Conservation (phyloP, 2,329 filamentous ascomycete species). For the Immersiporthe knoxdaviesiana region DNA sequence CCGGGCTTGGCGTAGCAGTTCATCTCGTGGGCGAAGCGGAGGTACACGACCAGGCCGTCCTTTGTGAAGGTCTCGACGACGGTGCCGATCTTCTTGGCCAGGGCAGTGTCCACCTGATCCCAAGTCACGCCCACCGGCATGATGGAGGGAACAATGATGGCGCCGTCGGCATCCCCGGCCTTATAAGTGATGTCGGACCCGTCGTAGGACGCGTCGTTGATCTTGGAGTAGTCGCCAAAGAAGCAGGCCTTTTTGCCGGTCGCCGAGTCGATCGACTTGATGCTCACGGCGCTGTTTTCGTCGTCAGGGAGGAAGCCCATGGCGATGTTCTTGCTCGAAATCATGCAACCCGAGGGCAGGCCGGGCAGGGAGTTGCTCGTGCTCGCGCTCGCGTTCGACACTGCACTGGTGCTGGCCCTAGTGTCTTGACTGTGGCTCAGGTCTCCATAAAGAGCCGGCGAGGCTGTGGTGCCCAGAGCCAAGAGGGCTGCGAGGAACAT, state of each 20-base stretch:
- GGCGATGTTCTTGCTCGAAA: conserved; percentile 29
- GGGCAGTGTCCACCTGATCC: conserved; percentile 25
- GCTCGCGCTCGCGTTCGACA: conserved; percentile 1
- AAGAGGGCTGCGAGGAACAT: neutral
- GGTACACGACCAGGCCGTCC: conserved; percentile 30
- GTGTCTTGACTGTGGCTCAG: neutral
- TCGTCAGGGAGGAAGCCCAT: conserved; percentile 35
- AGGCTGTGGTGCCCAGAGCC: neutral
- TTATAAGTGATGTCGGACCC: conserved; percentile 29
- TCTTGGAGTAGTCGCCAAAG: conserved; percentile 34
- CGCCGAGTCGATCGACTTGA: conserved; percentile 23
- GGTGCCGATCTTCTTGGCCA: conserved; percentile 27
- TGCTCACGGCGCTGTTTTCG: conserved; percentile 27
- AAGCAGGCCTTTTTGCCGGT: conserved; percentile 32
- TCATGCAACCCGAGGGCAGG: conserved; percentile 11
- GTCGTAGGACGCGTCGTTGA: conserved; percentile 31
- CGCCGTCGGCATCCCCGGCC: conserved; percentile 28
- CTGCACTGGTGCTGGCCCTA: neutral
- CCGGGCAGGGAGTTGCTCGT: conserved; percentile 5
- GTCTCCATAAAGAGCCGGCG: neutral
- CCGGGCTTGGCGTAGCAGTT: conserved; percentile 31
- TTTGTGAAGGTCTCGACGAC: conserved; percentile 29
- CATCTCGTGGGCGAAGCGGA: conserved; percentile 33
- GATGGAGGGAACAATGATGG: conserved; percentile 33
- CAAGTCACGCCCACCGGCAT: conserved; percentile 33